phyloP scores from a whole-genome alignment of 306 rosid genomes.

The Cucurbita ficifolia region DNA sequence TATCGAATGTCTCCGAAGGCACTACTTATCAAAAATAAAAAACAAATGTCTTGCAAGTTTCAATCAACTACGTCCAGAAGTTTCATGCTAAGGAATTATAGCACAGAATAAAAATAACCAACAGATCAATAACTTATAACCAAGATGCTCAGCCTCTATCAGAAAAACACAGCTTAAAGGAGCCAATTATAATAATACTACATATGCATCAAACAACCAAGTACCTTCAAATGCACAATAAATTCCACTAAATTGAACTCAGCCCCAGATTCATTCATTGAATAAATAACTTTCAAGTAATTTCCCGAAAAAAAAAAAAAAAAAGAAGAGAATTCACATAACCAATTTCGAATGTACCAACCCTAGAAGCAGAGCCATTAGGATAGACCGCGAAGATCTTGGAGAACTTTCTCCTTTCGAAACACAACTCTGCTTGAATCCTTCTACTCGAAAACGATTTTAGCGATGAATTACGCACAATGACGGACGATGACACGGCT shows the following conservation, averaged over 20 bases:
- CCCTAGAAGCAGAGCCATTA: slow-evolving; percentile 40
- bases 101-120: too few species aligned
- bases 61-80: neutral
- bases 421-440: slow-evolving; percentile 11
- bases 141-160: too few species aligned
- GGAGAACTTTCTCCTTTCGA: slow-evolving; percentile 10
- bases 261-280: neutral
- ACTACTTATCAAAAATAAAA: neutral
- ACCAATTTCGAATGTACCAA: slow-evolving; percentile 12
- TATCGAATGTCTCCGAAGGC: too few species aligned
- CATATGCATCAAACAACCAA: neutral
- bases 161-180: neutral
- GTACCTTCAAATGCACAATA: neutral
- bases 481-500: slow-evolving; percentile 25
- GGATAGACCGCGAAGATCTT: slow-evolving; percentile 26
- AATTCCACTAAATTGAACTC: neutral
- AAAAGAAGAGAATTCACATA: neutral
- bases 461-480: slow-evolving; percentile 16
- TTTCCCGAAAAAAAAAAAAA: too few species aligned
- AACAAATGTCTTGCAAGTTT: neutral
- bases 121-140: too few species aligned
- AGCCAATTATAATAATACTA: neutral
- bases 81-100: too few species aligned
- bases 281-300: neutral
- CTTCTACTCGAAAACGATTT: neutral